Percentiles rank a stretch among this genome's conserved stretches.
Evolutionary conservation across 495 filamentous ascomycete genomes (phyloP).

Genomic region (Jackrogersella multiformis): DNA sequence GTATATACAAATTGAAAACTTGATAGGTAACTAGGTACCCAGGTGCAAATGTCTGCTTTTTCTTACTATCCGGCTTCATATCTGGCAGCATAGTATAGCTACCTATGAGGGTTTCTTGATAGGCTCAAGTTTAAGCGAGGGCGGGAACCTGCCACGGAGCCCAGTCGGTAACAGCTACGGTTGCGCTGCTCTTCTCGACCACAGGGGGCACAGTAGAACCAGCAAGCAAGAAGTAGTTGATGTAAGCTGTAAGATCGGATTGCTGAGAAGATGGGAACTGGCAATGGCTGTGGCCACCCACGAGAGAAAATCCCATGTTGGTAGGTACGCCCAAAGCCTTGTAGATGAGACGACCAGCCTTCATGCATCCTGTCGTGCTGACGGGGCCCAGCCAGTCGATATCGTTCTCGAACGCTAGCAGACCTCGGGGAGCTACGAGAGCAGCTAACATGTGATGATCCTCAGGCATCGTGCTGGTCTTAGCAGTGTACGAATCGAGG

Average conservation of each 20-base stretch:
- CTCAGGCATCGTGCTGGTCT: slow-evolving; percentile 53
- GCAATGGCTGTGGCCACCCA: slow-evolving; percentile 64
- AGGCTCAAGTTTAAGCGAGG: slow-evolving; percentile 45
- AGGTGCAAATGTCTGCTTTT: background rate
- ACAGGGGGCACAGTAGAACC: slow-evolving; percentile 45
- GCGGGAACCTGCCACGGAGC: slow-evolving; percentile 54
- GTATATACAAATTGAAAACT: slow-evolving; percentile 24
- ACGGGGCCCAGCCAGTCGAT: slow-evolving; percentile 65
- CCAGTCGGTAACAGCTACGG: slow-evolving; percentile 50
- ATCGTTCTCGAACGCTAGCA: slow-evolving; percentile 63
- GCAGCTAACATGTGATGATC: slow-evolving; percentile 62
- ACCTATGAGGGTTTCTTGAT: slow-evolving; percentile 23
- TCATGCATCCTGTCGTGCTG: slow-evolving; percentile 64
- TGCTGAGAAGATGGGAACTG: slow-evolving; percentile 59
- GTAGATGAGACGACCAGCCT: slow-evolving; percentile 59
- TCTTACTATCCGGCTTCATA: background rate
- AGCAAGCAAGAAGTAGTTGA: slow-evolving; percentile 62
- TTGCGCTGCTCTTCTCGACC: slow-evolving; percentile 53
- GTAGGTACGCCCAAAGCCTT: slow-evolving; percentile 58
- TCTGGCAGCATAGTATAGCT: background rate
- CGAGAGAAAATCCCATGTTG: slow-evolving; percentile 62
- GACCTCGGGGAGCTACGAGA: slow-evolving; percentile 56
- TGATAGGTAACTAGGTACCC: background rate
- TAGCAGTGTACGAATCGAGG: slow-evolving; percentile 54
- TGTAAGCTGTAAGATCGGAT: slow-evolving; percentile 62